Evolutionary conservation across 805 yeast genomes (phyloP).

Genomic region (Tetrapisispora taiwanensis): DNA sequence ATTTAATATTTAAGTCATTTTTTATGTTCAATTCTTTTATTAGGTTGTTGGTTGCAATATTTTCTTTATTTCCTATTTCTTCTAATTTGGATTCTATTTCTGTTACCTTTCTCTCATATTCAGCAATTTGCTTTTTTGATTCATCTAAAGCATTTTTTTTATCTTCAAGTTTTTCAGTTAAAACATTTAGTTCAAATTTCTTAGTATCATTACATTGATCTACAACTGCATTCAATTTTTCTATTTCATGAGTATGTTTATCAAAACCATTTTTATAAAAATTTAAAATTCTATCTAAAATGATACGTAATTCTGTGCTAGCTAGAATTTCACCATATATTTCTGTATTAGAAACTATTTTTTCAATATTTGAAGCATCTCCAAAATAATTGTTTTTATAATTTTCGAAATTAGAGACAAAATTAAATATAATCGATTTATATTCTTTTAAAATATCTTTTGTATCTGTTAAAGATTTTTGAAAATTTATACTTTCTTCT

Average conservation of each 20-base stretch:
- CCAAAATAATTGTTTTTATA: too few species aligned
- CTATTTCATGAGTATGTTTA: neutral
- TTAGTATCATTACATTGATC: neutral
- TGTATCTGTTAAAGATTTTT: neutral
- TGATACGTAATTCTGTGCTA: neutral
- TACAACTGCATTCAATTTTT: neutral
- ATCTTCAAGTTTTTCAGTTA: neutral
- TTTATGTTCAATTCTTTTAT: neutral
- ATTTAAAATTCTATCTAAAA: neutral
- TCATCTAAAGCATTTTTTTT: neutral
- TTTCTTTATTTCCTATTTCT: neutral
- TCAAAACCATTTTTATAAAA: too few species aligned
- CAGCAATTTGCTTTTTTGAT: neutral
- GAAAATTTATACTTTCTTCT: neutral
- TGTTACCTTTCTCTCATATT: neutral
- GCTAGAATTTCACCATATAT: neutral
- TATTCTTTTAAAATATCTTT: neutral
- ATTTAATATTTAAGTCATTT: constrained; percentile 1
- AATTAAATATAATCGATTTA: neutral
- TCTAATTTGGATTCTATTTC: neutral
- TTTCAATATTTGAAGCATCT: neutral
- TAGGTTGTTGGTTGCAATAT: neutral
- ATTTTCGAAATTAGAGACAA: neutral
- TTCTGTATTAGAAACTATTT: neutral
- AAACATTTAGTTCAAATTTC: neutral